Evolutionary conservation across 2,329 filamentous ascomycete genomes (phyloP), one percentile per base, ranked within the genome.

Genomic region (Rasamsonia emersonii): DNA sequence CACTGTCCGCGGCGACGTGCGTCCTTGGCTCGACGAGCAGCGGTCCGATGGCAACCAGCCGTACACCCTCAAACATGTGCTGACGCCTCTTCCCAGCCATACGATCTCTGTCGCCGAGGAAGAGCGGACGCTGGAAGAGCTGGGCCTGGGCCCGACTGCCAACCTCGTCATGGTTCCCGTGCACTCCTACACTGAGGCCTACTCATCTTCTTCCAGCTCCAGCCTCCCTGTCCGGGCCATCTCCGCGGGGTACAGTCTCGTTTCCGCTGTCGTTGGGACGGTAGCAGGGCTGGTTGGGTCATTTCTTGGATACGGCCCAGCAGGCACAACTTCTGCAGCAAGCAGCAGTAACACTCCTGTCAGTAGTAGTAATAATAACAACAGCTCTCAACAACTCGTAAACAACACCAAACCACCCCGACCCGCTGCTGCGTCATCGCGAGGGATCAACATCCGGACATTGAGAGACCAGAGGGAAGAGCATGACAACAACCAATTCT

Each of bases 61-160:
- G 0, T 96, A 86, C 56, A 81, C 72, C 9, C 88, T 96, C 61
- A 86, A 86, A 50, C 76, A 93, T 28, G 78, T 95, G 20, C 68
- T 93, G 2, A 79, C 82, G 0, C 88, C 88, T 0, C 62, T 77
- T 13, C 84, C 86, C 2, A 91, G 80, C 53, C 76, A 75, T 41
- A 75, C 72, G 7, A 77, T 96, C 36, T 79, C 81, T 19, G 73
- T 79, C 4, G 69, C 73, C 0, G 86, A 95, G 41, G 89, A 95
- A 56, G 69, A 67, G 20, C 66, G 78, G 42, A 68, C 71, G 0
- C 67, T 95, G 0, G 62, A 68, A 9, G 77, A 82, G 4, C 68
- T 94, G 5, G 83, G 78, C 1, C 66, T 94, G 0, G 70, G 76
- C 1, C 86, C 88, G 0, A 86, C 77, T 4, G 82, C 86, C 1